Evolutionary conservation across 2,329 filamentous ascomycete genomes (phyloP), one percentile per base, ranked within the genome.

Genomic region (Fusarium sp.): DNA sequence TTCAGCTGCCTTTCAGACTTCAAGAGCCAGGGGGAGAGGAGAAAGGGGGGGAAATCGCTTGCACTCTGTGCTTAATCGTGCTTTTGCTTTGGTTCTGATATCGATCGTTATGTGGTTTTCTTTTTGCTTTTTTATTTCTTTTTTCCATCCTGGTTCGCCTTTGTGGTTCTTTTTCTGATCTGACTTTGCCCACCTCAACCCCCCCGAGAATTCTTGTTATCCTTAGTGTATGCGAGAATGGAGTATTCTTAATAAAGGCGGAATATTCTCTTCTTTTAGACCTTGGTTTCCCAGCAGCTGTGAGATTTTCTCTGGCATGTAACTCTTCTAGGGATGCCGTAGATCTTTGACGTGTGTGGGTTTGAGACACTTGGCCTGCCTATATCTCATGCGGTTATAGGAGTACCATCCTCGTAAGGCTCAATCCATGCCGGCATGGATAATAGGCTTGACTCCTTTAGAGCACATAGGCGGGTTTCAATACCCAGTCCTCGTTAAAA

Each of bases 171-270:
- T 61, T 63, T 57, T 57, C 33, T 57, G 22, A 38, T 38, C 33
- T 57, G 55, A 51, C 27, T 51, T 51, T 17, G 31, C 31, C 31
- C 51, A 24, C 3, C n/a, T n/a, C n/a, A n/a, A n/a, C n/a, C 59
- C 62, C 64, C 42, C n/a, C 17, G 42, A 46, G 62, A 71, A 69
- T 69, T 60, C 66, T 69, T 69, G 66, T 66, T 63, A 51, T 51
- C 24, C 17, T 56, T 46, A 66, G 62, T 66, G 63, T 78, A 69
- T 67, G 63, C 63, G 65, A 76, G 73, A 67, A 70, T 76, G 57
- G 69, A 73, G 74, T 76, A 76, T 77, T 77, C 73, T 78, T 78
- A 78, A 78, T 78, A 78, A 73, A 78, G 74, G 73, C 56, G 75
- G 76, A 72, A 78, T 78, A 78, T 70, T 73, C 72, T 71, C 70